phyloP scores from a whole-genome alignment of 2,329 filamentous ascomycete species.

The Passalora sequoiae region DNA sequence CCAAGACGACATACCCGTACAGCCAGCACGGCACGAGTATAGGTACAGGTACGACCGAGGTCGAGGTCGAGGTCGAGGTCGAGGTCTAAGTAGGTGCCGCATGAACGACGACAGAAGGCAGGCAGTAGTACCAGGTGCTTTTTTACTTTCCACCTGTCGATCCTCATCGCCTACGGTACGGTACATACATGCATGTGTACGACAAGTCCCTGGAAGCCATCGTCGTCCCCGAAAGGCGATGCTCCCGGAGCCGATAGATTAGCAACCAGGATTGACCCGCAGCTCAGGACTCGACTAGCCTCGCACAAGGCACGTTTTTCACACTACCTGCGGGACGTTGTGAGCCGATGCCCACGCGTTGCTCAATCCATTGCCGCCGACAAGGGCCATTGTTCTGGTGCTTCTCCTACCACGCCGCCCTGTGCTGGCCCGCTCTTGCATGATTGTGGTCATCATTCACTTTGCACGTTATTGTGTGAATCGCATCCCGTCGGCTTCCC shows the following conservation, averaged over 20 bases:
- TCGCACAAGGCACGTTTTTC: slow-evolving; percentile 23
- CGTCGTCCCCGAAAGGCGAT: slow-evolving; percentile 20
- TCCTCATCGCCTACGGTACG: slow-evolving; percentile 23
- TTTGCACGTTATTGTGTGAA: no score
- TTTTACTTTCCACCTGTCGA: slow-evolving; percentile 15
- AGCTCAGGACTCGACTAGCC: slow-evolving; percentile 21
- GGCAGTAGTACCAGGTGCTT: no score
- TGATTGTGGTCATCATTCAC: no score
- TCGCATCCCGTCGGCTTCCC: no score
- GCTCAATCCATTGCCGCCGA: slow-evolving; percentile 18
- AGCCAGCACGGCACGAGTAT: no score
- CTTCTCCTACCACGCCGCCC: slow-evolving; percentile 15
- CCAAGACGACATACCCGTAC: no score
- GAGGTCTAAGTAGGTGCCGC: no score
- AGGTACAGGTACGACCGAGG: no score
- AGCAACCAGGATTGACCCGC: slow-evolving; percentile 27
- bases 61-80: no score
- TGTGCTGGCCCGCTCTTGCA: slow-evolving; percentile 15
- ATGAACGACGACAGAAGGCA: no score
- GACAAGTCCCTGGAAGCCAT: slow-evolving; percentile 11
- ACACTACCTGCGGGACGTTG: slow-evolving; percentile 16
- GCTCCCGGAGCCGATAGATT: slow-evolving; percentile 29
- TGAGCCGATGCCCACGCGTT: slow-evolving; percentile 21
- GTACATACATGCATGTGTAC: slow-evolving; percentile 6
- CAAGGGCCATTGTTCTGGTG: slow-evolving; percentile 21